phyloP scores from a whole-genome alignment of 768 basidiomycete species.

The Phanerochaete carnosa region DNA sequence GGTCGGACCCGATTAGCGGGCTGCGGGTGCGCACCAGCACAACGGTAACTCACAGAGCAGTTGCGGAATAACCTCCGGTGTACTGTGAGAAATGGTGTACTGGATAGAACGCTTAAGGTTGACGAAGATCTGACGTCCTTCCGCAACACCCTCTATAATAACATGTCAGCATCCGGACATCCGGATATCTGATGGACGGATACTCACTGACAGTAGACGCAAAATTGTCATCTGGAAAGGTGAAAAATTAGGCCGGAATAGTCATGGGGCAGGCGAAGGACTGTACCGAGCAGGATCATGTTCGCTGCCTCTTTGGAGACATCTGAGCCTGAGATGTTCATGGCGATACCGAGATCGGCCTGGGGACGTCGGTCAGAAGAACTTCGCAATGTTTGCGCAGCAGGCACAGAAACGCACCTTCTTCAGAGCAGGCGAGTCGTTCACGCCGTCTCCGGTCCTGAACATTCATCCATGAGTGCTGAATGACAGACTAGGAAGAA shows the following conservation, averaged over 20 bases:
- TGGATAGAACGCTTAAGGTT: conserved; percentile 72
- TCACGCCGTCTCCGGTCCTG: conserved; percentile 71
- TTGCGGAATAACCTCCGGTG: conserved; percentile 68
- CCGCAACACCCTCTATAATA: conserved; percentile 57
- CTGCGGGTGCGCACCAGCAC: background rate
- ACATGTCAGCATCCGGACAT: background rate
- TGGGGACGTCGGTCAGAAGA: conserved; percentile 14
- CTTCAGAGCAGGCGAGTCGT: conserved; percentile 69
- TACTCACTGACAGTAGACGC: conserved; percentile 66
- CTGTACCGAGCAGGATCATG: conserved; percentile 63
- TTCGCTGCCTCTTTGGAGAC: conserved; percentile 75
- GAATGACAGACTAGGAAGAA: background rate
- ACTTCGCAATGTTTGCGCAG: background rate
- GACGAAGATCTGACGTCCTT: conserved; percentile 67
- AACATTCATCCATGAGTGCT: background rate
- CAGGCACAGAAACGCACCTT: conserved; percentile 30
- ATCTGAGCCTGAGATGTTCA: conserved; percentile 74
- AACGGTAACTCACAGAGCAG: conserved; percentile 48
- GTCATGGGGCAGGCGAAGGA: background rate
- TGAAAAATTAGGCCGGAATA: background rate
- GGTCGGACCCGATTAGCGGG: background rate
- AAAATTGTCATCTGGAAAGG: conserved; percentile 58
- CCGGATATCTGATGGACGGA: background rate
- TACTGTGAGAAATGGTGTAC: conserved; percentile 63
- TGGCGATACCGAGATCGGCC: conserved; percentile 71